These are phyloP conservation scores for Fusarium sp. DNA, from an alignment of 2,329 filamentous ascomycete genomes.

Conservation along the genomic window DNA sequence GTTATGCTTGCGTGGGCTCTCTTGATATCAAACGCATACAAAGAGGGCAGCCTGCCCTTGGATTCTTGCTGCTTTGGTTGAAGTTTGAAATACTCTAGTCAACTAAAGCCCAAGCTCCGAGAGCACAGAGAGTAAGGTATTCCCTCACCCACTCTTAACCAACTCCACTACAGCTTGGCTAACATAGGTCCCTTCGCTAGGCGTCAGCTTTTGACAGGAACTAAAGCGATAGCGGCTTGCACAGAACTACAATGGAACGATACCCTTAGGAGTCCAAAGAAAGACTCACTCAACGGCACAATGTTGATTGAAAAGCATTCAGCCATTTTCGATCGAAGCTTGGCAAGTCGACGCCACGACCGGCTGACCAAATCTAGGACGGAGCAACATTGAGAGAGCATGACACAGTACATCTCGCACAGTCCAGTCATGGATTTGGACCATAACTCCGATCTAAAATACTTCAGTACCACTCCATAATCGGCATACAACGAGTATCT, in stretches of 20 bases:
- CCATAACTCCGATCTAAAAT: slow-evolving; percentile 28
- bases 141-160: background rate
- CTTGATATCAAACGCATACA: slow-evolving; percentile 20
- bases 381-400: slow-evolving; percentile 24
- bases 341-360: background rate
- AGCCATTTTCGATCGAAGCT: background rate
- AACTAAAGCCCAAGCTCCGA: background rate
- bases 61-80: background rate
- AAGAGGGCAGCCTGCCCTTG: slow-evolving; percentile 3
- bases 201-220: background rate
- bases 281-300: background rate
- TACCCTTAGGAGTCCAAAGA: background rate
- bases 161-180: no score
- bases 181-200: background rate
- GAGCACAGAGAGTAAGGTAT: background rate
- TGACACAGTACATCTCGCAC: slow-evolving; percentile 38
- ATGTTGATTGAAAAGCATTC: background rate
- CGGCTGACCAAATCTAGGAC: slow-evolving; percentile 9
- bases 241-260: no score
- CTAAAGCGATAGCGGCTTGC: no score
- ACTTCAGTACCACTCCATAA: background rate
- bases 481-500: slow-evolving; percentile 15
- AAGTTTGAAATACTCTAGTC: background rate
- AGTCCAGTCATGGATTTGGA: background rate
- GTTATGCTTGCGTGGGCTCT: slow-evolving; percentile 33